A percentile compares a stretch with the other conserved stretches of the same genome.
These are phyloP conservation scores for Gnaphalium uliginosum DNA, from an alignment of 129 eudicot species.

Conservation along the genomic window DNA sequence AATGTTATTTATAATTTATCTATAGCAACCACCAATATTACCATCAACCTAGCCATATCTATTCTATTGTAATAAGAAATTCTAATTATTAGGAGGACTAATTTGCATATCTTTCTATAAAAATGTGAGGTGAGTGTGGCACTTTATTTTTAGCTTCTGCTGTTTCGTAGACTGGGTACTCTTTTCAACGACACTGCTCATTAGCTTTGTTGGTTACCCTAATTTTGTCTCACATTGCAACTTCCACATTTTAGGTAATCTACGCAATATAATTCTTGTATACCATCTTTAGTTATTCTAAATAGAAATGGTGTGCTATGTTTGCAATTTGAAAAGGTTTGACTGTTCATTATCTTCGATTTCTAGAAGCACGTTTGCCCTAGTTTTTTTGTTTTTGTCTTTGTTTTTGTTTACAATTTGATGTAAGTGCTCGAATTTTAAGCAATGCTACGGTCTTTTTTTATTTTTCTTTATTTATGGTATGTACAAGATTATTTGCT, in stretches of 20 bases:
- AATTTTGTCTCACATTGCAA: background rate
- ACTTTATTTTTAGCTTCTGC: background rate
- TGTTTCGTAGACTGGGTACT: background rate
- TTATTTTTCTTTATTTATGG: background rate
- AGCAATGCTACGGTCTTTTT: background rate
- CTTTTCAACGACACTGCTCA: background rate
- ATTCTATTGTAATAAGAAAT: background rate
- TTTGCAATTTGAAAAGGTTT: background rate
- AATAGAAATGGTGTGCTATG: background rate
- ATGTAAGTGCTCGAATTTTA: constrained; percentile 15
- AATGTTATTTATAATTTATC: background rate
- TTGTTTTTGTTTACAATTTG: too few relatives aligned
- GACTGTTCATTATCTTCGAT: background rate
- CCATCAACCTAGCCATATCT: background rate
- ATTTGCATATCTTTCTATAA: background rate
- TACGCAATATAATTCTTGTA: background rate
- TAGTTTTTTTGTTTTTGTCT: too few relatives aligned
- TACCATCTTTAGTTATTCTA: background rate
- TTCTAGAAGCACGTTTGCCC: constrained; percentile 2
- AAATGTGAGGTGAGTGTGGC: background rate
- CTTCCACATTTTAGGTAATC: background rate
- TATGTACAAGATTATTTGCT: background rate
- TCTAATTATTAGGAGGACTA: background rate
- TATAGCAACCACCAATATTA: background rate
- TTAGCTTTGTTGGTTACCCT: background rate